phyloP scores from a whole-genome alignment of 2,329 filamentous ascomycete species.

The Fusarium brevicatenulatum region DNA sequence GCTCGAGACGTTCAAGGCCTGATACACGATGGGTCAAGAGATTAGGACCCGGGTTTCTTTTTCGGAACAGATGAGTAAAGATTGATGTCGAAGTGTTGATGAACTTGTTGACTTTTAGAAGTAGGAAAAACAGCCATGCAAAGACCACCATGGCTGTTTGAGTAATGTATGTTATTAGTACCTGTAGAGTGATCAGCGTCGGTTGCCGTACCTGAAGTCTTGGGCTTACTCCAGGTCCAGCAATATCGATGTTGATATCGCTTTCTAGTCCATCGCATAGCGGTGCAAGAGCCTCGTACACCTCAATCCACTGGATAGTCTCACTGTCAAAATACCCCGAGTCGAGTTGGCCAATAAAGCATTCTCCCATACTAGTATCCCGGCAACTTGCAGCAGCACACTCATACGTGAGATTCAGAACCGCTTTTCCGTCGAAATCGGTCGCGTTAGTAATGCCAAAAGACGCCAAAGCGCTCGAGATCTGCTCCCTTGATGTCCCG shows the following conservation, averaged over 20 bases:
- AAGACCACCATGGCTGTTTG: slow-evolving; percentile 13
- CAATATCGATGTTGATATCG: slow-evolving; percentile 16
- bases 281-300: not conserved
- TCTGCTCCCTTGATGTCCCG: not conserved
- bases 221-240: slow-evolving; percentile 14
- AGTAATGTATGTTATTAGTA: slow-evolving; percentile 19
- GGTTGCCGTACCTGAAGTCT: fast-evolving
- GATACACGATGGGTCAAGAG: not conserved
- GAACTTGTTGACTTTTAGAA: not conserved
- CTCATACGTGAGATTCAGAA: slow-evolving; percentile 4
- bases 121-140: slow-evolving; percentile 3
- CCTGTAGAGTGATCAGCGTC: not conserved
- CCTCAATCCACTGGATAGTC: not conserved
- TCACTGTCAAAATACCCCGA: not conserved
- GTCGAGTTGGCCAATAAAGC: not conserved
- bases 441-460: not conserved
- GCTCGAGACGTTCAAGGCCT: not conserved
- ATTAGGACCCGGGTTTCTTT: fast-evolving
- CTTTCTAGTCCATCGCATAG: not conserved
- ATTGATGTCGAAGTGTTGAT: not conserved
- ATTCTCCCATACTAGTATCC: not conserved
- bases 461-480: not conserved
- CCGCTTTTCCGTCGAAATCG: not conserved
- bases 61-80: not conserved
- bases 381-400: slow-evolving; percentile 18